Evolutionary conservation across 768 basidiomycete species (phyloP), one percentile per base, ranked within the genome.

Genomic region (Rhizopogon vinicolor): DNA sequence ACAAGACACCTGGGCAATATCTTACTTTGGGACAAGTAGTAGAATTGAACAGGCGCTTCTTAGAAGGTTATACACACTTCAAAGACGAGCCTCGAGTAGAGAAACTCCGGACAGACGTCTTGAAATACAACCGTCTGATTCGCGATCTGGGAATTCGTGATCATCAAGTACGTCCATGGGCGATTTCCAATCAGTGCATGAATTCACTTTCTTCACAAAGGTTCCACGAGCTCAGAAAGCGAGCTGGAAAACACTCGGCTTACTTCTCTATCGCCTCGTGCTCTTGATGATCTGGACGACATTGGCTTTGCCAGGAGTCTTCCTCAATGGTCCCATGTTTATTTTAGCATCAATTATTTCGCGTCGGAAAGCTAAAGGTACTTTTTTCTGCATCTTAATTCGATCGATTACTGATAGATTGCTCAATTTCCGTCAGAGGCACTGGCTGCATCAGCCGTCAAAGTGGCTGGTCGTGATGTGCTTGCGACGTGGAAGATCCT

Each of bases 401-500:
- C 10, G 37, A 52, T 53, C 51, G 43, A 37, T 52, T 45, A 52
- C 37, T 56, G 35, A 6, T 46, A 44, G n/a, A 22, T 10, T 18
- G 19, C 7, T 10, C n/a, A 40, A 28, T 48, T 50, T 12, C 51
- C 18, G 16, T 10, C 69, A 97, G 95, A 94, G 81, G 96, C 96
- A 6, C 86, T 98, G 56, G 96, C 96, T 31, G 93, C 89, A 2
- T 98, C 95, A 7, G 84, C 83, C 4, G 96, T 98, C 67, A 98
- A 98, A 73, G 85, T 98, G 51, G 91, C 91, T 18, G 96, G 87
- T n/a, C 82, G 91, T 41, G 96, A 98, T 63, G 96, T 98, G n/a
- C 76, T 98, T 16, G 94, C 93, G 0, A 94, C 94, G 5, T 98
- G 96, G 96, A 98, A 98, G 69, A 85, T 98, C 35, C 80, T 98